Evolutionary conservation across 2,329 filamentous ascomycete genomes (phyloP).

Genomic region (Myriosclerotinia curreyana): DNA sequence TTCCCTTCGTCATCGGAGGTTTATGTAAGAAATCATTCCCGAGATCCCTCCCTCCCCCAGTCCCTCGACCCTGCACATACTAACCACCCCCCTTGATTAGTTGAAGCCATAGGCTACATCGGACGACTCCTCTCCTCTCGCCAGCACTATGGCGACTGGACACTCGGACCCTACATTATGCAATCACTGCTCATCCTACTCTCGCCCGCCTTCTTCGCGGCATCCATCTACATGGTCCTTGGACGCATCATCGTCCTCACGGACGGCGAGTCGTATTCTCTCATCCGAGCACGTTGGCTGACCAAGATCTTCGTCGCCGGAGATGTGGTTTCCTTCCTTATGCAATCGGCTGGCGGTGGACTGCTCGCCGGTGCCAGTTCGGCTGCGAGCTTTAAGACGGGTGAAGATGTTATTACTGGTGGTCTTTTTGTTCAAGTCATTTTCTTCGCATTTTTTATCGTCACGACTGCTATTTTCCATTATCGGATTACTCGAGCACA

Average conservation of each 20-base stretch:
- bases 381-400: constrained; percentile 32
- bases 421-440: constrained; percentile 51
- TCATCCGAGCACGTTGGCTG: constrained; percentile 40
- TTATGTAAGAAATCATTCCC: constrained; percentile 5
- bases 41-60: not conserved
- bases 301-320: constrained; percentile 48
- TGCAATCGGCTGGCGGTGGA: constrained; percentile 40
- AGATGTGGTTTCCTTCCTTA: constrained; percentile 46
- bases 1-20: constrained; percentile 38
- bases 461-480: constrained; percentile 28
- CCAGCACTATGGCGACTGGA: constrained; percentile 29
- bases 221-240: constrained; percentile 45
- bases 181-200: constrained; percentile 43
- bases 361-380: constrained; percentile 23
- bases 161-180: constrained; percentile 39
- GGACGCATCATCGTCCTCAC: constrained; percentile 42
- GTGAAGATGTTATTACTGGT: constrained; percentile 45
- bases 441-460: constrained; percentile 51
- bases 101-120: constrained; percentile 44
- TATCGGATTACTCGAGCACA: constrained; percentile 22
- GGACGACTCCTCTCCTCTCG: constrained; percentile 33
- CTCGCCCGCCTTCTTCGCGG: constrained; percentile 43
- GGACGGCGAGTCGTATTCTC: constrained; percentile 40
- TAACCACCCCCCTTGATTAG: constrained; percentile 38
- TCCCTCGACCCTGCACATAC: not conserved